A percentile compares a stretch with the other conserved stretches of the same genome.
phyloP scores from a whole-genome alignment of 2,329 filamentous ascomycete genomes.

The Epichloe baconii region DNA sequence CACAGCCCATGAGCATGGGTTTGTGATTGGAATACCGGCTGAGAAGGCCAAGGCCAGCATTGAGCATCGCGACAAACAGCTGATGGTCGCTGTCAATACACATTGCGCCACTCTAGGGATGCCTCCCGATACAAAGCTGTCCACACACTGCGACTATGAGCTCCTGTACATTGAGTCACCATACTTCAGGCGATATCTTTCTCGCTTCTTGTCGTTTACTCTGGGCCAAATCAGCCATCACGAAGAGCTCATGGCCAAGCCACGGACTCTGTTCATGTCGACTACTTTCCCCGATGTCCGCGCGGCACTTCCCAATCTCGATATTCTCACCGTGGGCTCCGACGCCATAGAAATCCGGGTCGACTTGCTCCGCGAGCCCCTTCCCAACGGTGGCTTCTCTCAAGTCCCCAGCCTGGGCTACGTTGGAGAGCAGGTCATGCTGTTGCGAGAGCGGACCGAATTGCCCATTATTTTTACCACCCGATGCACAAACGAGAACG shows the following conservation, averaged over 20 bases:
- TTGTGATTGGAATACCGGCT: conserved; percentile 55
- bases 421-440: conserved; percentile 76
- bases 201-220: conserved; percentile 67
- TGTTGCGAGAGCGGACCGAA: conserved; percentile 70
- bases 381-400: conserved; percentile 46
- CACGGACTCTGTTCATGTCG: conserved; percentile 72
- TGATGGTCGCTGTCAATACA: conserved; percentile 59
- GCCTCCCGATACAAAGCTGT: conserved; percentile 53
- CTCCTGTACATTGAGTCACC: conserved; percentile 66
- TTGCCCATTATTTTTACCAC: conserved; percentile 86
- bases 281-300: conserved; percentile 81
- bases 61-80: conserved; percentile 39
- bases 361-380: conserved; percentile 63
- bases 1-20: conserved; percentile 40
- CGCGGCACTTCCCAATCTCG: conserved; percentile 69
- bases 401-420: conserved; percentile 67
- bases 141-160: conserved; percentile 66
- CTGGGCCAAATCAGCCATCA: conserved; percentile 70
- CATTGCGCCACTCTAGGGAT: conserved; percentile 62
- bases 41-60: conserved; percentile 44
- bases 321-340: conserved; percentile 75
- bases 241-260: conserved; percentile 62
- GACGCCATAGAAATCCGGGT: conserved; percentile 79
- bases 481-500: conserved; percentile 69
- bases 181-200: conserved; percentile 62